Evolutionary conservation across 441 rosid genomes (phyloP), one percentile per base, ranked within the genome.

Genomic region (Geranium incanum): DNA sequence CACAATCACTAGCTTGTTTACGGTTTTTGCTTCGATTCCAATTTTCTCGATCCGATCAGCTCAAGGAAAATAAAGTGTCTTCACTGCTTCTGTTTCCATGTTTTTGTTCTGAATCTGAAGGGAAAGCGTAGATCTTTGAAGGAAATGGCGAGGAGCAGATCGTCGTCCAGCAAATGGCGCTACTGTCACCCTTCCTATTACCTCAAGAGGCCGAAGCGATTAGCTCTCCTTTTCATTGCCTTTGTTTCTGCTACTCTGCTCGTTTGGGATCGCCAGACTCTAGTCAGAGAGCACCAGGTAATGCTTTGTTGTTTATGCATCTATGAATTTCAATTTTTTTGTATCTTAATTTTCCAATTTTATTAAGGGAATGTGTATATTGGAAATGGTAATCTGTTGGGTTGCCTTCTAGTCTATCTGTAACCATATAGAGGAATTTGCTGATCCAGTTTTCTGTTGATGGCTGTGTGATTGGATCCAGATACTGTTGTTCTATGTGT

Each of bases 221-320:
- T 94, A 74, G 97, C 99, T 82, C 76, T 88, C 74, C 94, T 92
- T 64, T 83, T 92, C 73, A 83, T 94, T 33, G 77, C 79, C 9
- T 94, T 94, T 65, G 91, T 94, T 50, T 81, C 82, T 65, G 87
- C 72, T 73, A 77, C 93, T 62, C 50, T 90, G 70, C 63, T 90
- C 21, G 79, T 92, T 5, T 94, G 99, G 97, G 97, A 92, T 90
- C 99, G 97, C 77, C 90, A 89, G 70, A 90, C 92, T 78, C 95
- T 94, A 72, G 80, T 83, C 67, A 81, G 86, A 21, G 97, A 92
- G 60, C 83, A 92, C 78, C 79, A 90, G 95, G 99, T 90, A 75
- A 39, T 45, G 3, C 11, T 1, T 52, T 13, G n/a, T 59, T 18
- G 3, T 8, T 6, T 12, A 48, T 0, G n/a, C 50, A 15, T n/a